Evolutionary conservation across 2,329 filamentous ascomycete genomes (phyloP), one percentile per base, ranked within the genome.

Genomic region (Verticillium nonalfalfae): DNA sequence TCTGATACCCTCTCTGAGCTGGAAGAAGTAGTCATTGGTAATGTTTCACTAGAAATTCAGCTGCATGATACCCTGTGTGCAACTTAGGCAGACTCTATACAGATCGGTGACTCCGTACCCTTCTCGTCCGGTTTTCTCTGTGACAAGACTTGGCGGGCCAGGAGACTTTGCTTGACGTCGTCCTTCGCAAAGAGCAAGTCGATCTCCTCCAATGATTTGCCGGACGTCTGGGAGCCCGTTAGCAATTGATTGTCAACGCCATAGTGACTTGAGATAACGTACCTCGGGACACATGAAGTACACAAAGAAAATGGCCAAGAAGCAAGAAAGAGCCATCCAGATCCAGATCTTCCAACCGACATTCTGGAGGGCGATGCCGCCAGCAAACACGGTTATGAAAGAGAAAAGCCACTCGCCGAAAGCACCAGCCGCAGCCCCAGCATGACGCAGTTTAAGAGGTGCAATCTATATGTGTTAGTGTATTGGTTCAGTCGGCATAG

Each of bases 391-490:
- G 7, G 63, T 64, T 31, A 64, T 62, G 56, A 64, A 64, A 15
- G 60, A 62, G 59, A 64, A 64, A 13, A 64, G 52, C 60, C 63
- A 64, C 36, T 64, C 63, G n/a, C 60, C 63, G 18, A 64, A 62
- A 26, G 63, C 63, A 7, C 63, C 63, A 55, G 63, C 63, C 21
- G 63, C 63, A 9, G 58, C 63, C 15, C 63, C 63, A 15, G 61
- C 60, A 59, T 64, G 63, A 15, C 63, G 63, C 33, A 64, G 60
- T 9, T 59, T 56, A 18, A 64, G 63, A 3, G 60, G 62, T 3
- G 60, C 60, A 45, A 64, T 62, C 59, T 62, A 54, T 26, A 36
- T 45, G 26, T 11, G n/a, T 45, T n/a, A 45, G 15, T 18, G 14
- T 45, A 3, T n/a, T 15, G 6, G 15, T 40, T 7, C 4, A n/a